phyloP scores from a whole-genome alignment of 257 asterid species.

The Petunia axillaris region DNA sequence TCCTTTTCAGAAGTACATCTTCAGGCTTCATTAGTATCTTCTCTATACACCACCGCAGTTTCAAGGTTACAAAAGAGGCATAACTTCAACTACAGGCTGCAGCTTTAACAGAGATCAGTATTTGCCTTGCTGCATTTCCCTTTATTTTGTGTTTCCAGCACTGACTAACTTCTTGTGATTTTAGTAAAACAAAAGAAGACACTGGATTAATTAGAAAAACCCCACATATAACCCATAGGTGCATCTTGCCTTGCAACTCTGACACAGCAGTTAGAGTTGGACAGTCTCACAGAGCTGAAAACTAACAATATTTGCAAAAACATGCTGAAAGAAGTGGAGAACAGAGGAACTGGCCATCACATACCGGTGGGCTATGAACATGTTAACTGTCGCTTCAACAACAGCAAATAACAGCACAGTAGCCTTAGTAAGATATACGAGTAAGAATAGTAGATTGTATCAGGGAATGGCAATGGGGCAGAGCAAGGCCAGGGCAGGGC shows the following conservation, averaged over 20 bases:
- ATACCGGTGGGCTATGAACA: background rate
- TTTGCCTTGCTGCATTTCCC: background rate
- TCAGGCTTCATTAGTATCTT: background rate
- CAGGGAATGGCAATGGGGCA: no score
- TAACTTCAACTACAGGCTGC: background rate
- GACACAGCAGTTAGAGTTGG: slow-evolving; percentile 10
- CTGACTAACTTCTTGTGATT: background rate
- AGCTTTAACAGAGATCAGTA: slow-evolving; percentile 12
- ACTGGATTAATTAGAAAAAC: background rate
- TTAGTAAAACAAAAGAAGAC: slow-evolving; percentile 4
- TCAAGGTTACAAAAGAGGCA: background rate
- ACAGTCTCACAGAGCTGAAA: background rate
- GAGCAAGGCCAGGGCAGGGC: no score
- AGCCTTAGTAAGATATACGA: background rate
- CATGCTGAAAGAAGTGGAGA: background rate
- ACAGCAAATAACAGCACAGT: background rate
- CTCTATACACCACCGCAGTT: slow-evolving; percentile 10
- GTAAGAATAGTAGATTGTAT: background rate
- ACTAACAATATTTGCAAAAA: slow-evolving; percentile 6
- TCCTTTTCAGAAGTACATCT: background rate
- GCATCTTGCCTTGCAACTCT: background rate
- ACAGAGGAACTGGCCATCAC: background rate
- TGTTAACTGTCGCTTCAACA: background rate
- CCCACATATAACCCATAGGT: background rate
- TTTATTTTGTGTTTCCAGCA: background rate